phyloP scores from a whole-genome alignment of 1,284 basidiomycete species.

The Ganoderma lingzhi region DNA sequence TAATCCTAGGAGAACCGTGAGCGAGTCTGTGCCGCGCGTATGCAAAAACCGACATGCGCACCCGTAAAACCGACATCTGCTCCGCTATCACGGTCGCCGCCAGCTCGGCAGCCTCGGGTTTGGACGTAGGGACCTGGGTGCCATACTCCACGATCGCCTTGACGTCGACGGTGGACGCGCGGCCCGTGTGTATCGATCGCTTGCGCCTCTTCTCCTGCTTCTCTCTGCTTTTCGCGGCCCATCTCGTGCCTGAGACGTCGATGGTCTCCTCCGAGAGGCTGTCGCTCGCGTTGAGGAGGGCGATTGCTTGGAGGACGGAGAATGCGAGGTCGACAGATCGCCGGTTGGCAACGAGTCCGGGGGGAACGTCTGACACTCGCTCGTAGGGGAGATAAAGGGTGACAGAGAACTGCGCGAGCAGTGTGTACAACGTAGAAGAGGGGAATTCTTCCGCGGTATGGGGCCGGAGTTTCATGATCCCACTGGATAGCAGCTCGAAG shows the following conservation, averaged over 20 bases:
- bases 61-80: not conserved
- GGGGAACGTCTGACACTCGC: conserved; percentile 4
- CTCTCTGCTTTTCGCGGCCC: not conserved
- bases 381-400: conserved; percentile 21
- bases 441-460: conserved; percentile 6
- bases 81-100: conserved; percentile 29
- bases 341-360: conserved; percentile 12
- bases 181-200: conserved; percentile 13
- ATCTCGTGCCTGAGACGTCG: not conserved
- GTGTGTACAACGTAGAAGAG: conserved; percentile 35
- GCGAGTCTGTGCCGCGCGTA: not conserved
- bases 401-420: conserved; percentile 41
- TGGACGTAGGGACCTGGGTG: conserved; percentile 7
- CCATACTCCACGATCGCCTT: conserved; percentile 40
- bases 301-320: conserved; percentile 23
- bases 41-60: not conserved
- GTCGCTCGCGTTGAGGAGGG: conserved; percentile 11
- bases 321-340: conserved; percentile 22
- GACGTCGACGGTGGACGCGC: conserved; percentile 32
- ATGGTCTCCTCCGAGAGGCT: conserved; percentile 9
- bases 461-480: not conserved
- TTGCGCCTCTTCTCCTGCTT: conserved; percentile 7
- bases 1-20: not conserved
- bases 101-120: conserved; percentile 34
- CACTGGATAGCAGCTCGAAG: not conserved